phyloP scores from a whole-genome alignment of 78 protist genomes.

The Tieghemostelium lacteum region DNA sequence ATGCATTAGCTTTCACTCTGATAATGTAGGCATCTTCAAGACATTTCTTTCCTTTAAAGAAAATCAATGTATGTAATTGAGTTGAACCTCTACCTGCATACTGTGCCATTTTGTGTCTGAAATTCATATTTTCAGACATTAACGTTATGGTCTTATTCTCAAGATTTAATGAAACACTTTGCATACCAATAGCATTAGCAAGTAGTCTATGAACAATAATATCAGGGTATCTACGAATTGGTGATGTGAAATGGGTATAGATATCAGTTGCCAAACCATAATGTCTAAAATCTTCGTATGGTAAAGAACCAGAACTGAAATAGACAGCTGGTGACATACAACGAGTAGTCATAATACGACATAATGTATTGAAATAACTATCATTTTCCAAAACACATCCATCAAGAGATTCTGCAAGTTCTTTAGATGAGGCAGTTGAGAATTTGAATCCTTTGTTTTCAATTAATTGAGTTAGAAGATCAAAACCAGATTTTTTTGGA shows the following conservation, averaged over 20 bases:
- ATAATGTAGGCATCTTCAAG: slow-evolving; percentile 87
- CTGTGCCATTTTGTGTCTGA: slow-evolving; percentile 89
- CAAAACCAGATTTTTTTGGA: slow-evolving; percentile 59
- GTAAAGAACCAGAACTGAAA: slow-evolving; percentile 82
- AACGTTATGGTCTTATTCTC: slow-evolving; percentile 60
- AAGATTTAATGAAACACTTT: slow-evolving; percentile 55
- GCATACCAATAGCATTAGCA: slow-evolving; percentile 64
- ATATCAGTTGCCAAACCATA: slow-evolving; percentile 85
- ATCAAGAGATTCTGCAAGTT: slow-evolving; percentile 85
- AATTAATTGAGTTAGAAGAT: slow-evolving; percentile 41
- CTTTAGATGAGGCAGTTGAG: slow-evolving; percentile 27
- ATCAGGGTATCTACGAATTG: slow-evolving; percentile 97
- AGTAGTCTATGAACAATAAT: slow-evolving; percentile 94
- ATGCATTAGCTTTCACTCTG: slow-evolving; percentile 84
- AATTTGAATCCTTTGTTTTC: slow-evolving; percentile 74
- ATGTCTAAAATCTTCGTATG: slow-evolving; percentile 68
- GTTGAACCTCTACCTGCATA: slow-evolving; percentile 88
- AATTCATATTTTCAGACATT: slow-evolving; percentile 56
- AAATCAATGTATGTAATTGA: slow-evolving; percentile 87
- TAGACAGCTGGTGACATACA: slow-evolving; percentile 95
- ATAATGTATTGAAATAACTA: slow-evolving; percentile 86
- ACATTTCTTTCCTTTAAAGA: slow-evolving; percentile 76
- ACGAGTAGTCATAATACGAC: slow-evolving; percentile 92
- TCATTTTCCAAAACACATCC: slow-evolving; percentile 2
- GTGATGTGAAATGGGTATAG: slow-evolving; percentile 99